Percentiles rank a stretch among this genome's conserved stretches.
Conservation (phyloP, 768 basidiomycete genomes). For the Suillus subluteus region DNA sequence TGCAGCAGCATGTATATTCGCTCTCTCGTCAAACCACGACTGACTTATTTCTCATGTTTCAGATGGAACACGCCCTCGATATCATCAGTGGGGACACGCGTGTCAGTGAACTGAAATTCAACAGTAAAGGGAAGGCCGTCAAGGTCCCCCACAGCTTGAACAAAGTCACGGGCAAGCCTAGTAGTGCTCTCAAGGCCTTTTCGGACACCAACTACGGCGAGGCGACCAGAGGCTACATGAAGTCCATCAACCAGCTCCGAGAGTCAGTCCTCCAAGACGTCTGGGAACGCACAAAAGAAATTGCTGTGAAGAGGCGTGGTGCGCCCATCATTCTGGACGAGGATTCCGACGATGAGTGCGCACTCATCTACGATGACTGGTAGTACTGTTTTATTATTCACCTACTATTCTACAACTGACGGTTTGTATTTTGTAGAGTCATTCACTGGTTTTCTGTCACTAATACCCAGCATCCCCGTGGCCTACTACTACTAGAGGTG, state of each 20-base stretch:
- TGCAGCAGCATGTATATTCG: constrained; percentile 10
- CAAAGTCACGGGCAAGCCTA: background rate
- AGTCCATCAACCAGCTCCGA: background rate
- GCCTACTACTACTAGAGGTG: too few species aligned
- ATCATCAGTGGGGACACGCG: background rate
- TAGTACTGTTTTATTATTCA: background rate
- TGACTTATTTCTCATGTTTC: background rate
- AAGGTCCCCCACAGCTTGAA: background rate
- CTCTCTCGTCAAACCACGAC: background rate
- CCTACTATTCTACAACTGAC: background rate
- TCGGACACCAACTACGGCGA: background rate
- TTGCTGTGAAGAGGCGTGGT: background rate
- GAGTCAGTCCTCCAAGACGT: background rate
- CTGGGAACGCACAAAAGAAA: background rate
- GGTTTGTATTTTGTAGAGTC: background rate
- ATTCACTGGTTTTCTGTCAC: too few species aligned
- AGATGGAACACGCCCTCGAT: constrained; percentile 15
- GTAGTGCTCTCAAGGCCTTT: background rate
- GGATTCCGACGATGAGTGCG: background rate
- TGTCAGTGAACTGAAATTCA: background rate
- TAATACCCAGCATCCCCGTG: too few species aligned
- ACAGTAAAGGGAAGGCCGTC: background rate
- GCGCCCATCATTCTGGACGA: background rate
- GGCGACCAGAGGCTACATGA: background rate
- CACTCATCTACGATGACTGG: background rate